Base-by-base conservation (phyloP, 768 basidiomycete species). In the Lactarius hatsudake region DNA sequence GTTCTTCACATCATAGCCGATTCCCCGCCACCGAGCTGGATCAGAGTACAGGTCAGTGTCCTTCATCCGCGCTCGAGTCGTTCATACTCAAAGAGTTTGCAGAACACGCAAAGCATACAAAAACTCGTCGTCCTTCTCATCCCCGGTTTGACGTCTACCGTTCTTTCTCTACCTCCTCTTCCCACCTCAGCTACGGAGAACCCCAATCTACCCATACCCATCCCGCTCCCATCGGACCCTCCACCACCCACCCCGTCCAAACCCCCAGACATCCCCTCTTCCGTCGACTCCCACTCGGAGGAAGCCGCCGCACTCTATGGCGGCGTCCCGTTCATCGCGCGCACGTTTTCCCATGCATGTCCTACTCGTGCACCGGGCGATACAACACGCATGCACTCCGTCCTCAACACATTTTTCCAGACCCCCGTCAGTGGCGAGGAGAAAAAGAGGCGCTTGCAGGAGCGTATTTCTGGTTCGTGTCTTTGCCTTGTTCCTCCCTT, bases 331-430 rank as follows among this genome's bases (percentile, higher is more conserved):
- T 98, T 85, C 78, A 89, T 87, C 67, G 84, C 84, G 48, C 89
- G 80, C 40, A 92, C 84, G 5, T 99, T 98, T 79, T 92, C 91
- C 65, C 93, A 97, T 78, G 94, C 93, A 17, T 93, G 91, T 69
- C 96, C 96, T 0, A 96, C 95, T 0, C 86, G 90, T 23, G 95
- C 96, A 0, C 96, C 95, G 0, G 97, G 96, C 0, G 96, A 98
- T 71, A 82, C 83, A 62, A 88, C 83, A 42, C 82, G 87, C 53
- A 89, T 98, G 87, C 90, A 94, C 73, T 92, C 90, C 32, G 89
- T 94, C 48, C 82, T 96, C 28, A 87, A 89, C 71, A 78, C 87
- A 0, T 93, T 98, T 73, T 90, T 98, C 76, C 88, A 87, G 58
- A 83, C 85, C 0, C 94, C 94, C 2, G 80, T 97, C 12, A 91